phyloP scores from a whole-genome alignment of 2,329 filamentous ascomycete genomes.

The Lecanicillium sp. region DNA sequence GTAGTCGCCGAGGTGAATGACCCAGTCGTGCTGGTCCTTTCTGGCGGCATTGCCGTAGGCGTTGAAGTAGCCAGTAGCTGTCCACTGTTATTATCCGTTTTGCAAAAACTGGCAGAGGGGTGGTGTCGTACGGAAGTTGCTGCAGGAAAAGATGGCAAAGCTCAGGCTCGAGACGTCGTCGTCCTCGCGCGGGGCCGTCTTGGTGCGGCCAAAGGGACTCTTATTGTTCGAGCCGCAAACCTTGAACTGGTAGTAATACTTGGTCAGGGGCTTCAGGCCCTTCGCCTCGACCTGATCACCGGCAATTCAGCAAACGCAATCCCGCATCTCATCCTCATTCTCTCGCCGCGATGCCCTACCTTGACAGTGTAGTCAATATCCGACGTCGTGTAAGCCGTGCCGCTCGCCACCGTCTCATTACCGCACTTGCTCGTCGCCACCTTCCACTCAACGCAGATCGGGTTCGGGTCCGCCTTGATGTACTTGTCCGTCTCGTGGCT shows the following conservation, averaged over 20 bases:
- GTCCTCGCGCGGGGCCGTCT: slow-evolving; percentile 56
- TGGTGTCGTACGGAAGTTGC: slow-evolving; percentile 52
- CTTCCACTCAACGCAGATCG: slow-evolving; percentile 62
- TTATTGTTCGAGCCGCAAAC: slow-evolving; percentile 58
- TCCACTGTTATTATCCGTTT: neutral
- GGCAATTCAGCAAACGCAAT: neutral
- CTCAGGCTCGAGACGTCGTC: slow-evolving; percentile 52
- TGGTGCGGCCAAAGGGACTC: slow-evolving; percentile 61
- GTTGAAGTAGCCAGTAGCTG: slow-evolving; percentile 48
- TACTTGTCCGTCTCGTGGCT: slow-evolving; percentile 43
- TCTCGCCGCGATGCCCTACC: too few species aligned
- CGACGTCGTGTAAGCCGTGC: slow-evolving; percentile 61
- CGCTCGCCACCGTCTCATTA: slow-evolving; percentile 42
- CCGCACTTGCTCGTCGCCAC: slow-evolving; percentile 44
- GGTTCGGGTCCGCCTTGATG: slow-evolving; percentile 38
- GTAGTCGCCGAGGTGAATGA: slow-evolving; percentile 54
- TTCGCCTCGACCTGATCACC: slow-evolving; percentile 57
- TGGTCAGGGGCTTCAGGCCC: slow-evolving; percentile 55
- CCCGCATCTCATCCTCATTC: neutral
- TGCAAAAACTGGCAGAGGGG: neutral
- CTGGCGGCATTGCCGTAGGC: slow-evolving; percentile 52
- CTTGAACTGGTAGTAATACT: slow-evolving; percentile 64
- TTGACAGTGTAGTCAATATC: slow-evolving; percentile 74
- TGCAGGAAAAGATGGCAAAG: slow-evolving; percentile 66
- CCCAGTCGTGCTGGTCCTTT: slow-evolving; percentile 55